These are phyloP conservation scores for Paralagenidium karlingii DNA, from an alignment of 352 stramenopile genomes.

Conservation along the genomic window DNA sequence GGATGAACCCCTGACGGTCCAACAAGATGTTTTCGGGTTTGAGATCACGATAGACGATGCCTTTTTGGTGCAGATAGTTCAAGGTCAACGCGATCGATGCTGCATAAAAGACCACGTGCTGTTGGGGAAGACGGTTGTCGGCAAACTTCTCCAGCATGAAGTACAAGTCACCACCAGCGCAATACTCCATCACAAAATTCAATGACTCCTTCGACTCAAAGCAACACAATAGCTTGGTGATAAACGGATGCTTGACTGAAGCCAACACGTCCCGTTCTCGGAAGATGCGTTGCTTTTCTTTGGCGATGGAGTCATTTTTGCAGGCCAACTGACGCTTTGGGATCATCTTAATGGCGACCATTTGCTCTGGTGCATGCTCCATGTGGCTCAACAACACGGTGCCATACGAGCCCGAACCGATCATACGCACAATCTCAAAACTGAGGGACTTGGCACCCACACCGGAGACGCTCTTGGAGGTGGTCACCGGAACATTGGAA, in stretches of 20 bases:
- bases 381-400: conserved; percentile 55
- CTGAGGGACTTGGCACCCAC: not conserved
- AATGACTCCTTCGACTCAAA: conserved; percentile 88
- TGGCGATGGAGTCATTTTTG: conserved; percentile 6
- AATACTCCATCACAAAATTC: conserved; percentile 99
- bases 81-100: conserved; percentile 95
- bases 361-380: conserved; percentile 8
- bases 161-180: conserved; percentile 93
- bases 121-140: conserved; percentile 89
- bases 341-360: not conserved
- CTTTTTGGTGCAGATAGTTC: conserved; percentile 65
- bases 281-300: conserved; percentile 68
- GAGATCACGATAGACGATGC: conserved; percentile 82
- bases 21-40: conserved; percentile 89
- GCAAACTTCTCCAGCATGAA: conserved; percentile 77
- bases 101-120: conserved; percentile 92
- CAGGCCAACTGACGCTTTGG: not conserved
- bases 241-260: conserved; percentile 93
- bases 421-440: conserved; percentile 64
- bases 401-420: conserved; percentile 64
- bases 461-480: too few species aligned
- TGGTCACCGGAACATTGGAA: too few species aligned
- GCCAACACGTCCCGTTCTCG: conserved; percentile 97
- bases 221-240: conserved; percentile 93
- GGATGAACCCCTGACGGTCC: conserved; percentile 82